Evolutionary conservation across 2,329 filamentous ascomycete species (phyloP), one percentile per base, ranked within the genome.

Genomic region (Fusarium tricinctum): DNA sequence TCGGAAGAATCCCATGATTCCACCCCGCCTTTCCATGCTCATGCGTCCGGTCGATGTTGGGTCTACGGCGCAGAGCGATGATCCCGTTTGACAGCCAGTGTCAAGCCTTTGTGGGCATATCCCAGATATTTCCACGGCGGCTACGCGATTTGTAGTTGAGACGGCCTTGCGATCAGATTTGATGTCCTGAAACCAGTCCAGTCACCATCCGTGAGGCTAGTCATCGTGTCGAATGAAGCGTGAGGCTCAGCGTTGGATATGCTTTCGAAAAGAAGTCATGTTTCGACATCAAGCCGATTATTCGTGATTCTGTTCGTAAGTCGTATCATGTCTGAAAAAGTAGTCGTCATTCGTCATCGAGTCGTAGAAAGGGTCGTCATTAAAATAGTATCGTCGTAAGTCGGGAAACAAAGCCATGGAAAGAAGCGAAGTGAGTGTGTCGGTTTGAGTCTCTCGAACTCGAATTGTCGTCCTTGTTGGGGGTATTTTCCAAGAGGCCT

Each of bases 41-140:
- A n/a, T 67, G 67, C 57, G 42, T 44, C 54, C 51, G 38, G 51
- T 39, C 42, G 32, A 59, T 32, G 10, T 49, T 44, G 19, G 38
- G 56, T 60, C 58, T 52, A 48, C 48, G 46, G 45, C 39, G 51
- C 58, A 30, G 28, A 65, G 73, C 72, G 70, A 70, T 75, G 70
- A 73, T 77, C 75, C 77, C 79, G 78, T 80, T 64, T 76, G 79
- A 81, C 82, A 83, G 63, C 80, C 81, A 80, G 81, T 82, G 82
- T 78, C 81, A 75, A 75, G 76, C 72, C 74, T 76, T 72, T 66
- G 66, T 70, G 71, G 63, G 54, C 49, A 75, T 78, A 82, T 80
- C 68, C 78, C 80, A 70, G 81, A 81, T 82, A 80, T 30, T 75
- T 68, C 68, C 66, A 72, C 69, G 53, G 69, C 73, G 72, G 76